These are phyloP conservation scores for Quercus suber DNA, from an alignment of 306 rosid genomes.

Conservation along the genomic window DNA sequence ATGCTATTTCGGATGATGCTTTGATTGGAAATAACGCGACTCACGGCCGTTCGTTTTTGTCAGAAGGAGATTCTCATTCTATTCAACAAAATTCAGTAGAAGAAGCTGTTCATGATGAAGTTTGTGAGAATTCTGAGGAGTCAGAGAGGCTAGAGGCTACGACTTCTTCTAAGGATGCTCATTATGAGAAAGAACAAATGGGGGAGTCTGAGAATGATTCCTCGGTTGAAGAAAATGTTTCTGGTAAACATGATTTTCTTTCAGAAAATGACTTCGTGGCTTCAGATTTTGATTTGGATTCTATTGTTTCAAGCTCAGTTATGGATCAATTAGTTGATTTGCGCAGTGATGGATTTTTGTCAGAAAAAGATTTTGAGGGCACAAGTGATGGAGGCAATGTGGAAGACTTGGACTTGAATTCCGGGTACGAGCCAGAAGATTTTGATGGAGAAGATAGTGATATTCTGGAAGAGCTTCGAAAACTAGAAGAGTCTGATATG, in stretches of 20 bases:
- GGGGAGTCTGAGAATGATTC: slow-evolving; percentile 5
- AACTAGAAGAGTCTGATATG: slow-evolving; percentile 31
- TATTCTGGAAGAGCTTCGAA: slow-evolving; percentile 37
- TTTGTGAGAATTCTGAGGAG: slow-evolving; percentile 15
- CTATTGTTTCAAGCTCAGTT: slow-evolving; percentile 30
- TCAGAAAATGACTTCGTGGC: slow-evolving; percentile 39
- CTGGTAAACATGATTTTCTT: slow-evolving; percentile 20
- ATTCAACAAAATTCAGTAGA: slow-evolving; percentile 10
- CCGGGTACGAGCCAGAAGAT: slow-evolving; percentile 57
- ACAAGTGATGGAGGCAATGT: slow-evolving; percentile 16
- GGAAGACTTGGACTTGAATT: slow-evolving; percentile 36
- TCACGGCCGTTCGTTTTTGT: slow-evolving; percentile 13
- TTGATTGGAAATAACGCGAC: not conserved
- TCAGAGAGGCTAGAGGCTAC: slow-evolving; percentile 17
- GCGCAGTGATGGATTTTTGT: slow-evolving; percentile 38
- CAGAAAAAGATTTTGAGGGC: slow-evolving; percentile 46
- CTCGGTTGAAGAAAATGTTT: not conserved
- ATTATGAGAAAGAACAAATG: slow-evolving; percentile 12
- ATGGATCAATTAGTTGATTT: slow-evolving; percentile 15
- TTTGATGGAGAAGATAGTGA: slow-evolving; percentile 54
- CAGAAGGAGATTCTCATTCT: slow-evolving; percentile 15
- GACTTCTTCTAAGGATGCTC: slow-evolving; percentile 6
- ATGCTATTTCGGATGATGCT: slow-evolving; percentile 18
- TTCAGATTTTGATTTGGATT: slow-evolving; percentile 43
- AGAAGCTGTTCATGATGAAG: slow-evolving; percentile 22